Base-by-base conservation (phyloP, 2,329 filamentous ascomycete species). In the Exophiala dermatitidis region DNA sequence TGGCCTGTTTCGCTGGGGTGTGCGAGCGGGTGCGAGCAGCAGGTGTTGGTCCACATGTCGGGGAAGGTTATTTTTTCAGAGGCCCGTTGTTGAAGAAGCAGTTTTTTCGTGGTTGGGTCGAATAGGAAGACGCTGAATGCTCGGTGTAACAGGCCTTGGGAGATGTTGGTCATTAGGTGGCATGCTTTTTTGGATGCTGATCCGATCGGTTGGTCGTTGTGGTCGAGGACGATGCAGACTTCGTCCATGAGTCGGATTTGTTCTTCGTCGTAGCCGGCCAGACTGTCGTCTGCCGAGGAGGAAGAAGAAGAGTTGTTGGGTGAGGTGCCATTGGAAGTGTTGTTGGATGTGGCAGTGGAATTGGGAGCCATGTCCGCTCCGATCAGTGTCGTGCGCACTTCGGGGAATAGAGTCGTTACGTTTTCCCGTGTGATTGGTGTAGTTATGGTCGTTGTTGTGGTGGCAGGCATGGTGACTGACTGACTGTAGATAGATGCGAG, bases 31-130 rank as follows among this genome's bases (percentile, higher is more conserved):
- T 98, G 93, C 37, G 93, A 98, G 78, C 93, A 98, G 80, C 93
- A 98, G 32, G 93, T 98, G 74, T 98, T 98, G 60, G 93, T 98
- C 93, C 93, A 98, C 85, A 96, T 90, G 69, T 95, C 89, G 46
- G 93, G 91, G 74, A 98, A 98, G 4, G 93, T 98, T 68, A 98
- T 98, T 78, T 98, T 98, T 76, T 97, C 91, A 38, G 84, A 77
- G 30, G 93, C 93, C 62, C 93, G 87, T 77, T 97, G 93, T 74
- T 98, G 93, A 48, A 98, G 83, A 42, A 98, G 85, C 56, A 97
- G 78, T 65, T 90, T 86, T 72, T 96, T 94, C 69, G 93, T 80
- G 58, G 88, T 85, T 4, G 62, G 62, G 74, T 97, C 89, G 77
- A 98, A 98, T 63, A 98, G 84, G 76, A 98, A 98, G 63, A 94